phyloP scores from a whole-genome alignment of 2,329 filamentous ascomycete genomes.

The Harringtonia lauricola region DNA sequence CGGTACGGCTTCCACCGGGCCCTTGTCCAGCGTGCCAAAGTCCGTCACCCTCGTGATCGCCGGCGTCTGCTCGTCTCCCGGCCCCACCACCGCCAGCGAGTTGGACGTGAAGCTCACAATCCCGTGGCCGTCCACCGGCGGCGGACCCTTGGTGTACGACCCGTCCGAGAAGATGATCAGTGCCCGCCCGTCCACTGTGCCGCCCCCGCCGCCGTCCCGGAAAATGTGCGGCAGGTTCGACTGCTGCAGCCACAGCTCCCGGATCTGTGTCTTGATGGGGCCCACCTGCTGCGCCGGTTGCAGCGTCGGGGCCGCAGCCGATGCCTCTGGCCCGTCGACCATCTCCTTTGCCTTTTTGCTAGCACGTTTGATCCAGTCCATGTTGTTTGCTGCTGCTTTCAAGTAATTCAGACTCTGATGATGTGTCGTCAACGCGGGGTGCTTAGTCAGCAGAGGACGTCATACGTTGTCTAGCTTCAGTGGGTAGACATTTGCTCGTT shows the following conservation, averaged over 20 bases:
- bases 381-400: too few relatives aligned
- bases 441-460: too few relatives aligned
- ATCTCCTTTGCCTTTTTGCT: conserved; percentile 4
- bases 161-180: conserved; percentile 12
- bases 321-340: background rate
- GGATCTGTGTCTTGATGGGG: conserved; percentile 5
- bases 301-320: too few relatives aligned
- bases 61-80: background rate
- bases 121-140: conserved; percentile 5
- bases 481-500: too few relatives aligned
- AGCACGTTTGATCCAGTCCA: conserved; percentile 9
- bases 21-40: background rate
- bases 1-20: conserved; percentile 4
- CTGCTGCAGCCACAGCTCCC: conserved; percentile 6
- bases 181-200: conserved; percentile 8
- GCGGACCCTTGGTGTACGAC: conserved; percentile 9
- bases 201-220: conserved; percentile 13
- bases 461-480: too few relatives aligned
- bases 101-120: conserved; percentile 12
- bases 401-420: too few relatives aligned
- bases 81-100: conserved; percentile 7
- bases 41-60: conserved; percentile 1
- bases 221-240: conserved; percentile 12
- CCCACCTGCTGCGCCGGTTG: background rate
- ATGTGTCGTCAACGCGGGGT: too few relatives aligned